Conservation (phyloP, 2,329 filamentous ascomycete species). For the Botryosphaeria dothidea region DNA sequence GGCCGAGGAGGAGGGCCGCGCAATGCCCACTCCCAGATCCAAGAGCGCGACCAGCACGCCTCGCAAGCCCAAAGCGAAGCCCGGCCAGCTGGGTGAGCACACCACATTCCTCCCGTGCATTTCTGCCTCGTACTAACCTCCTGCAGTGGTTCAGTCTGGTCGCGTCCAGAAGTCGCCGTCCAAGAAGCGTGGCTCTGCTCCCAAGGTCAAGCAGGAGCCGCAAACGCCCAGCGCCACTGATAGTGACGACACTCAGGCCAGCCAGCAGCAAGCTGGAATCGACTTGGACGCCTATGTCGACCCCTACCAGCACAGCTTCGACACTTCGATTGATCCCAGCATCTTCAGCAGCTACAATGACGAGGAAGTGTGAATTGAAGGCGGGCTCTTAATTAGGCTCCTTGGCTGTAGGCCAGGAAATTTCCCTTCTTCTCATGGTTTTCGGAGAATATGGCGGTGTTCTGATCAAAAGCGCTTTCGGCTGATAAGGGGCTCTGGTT, state of each 20-base stretch:
- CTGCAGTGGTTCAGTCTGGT: not conserved
- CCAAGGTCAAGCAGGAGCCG: slow-evolving; percentile 14
- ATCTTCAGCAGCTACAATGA: not conserved
- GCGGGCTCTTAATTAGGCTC: not conserved
- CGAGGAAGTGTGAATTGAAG: not conserved
- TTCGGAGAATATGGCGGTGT: too few relatives aligned
- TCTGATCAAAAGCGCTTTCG: too few relatives aligned
- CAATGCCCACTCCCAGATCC: slow-evolving; percentile 17
- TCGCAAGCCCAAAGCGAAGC: slow-evolving; percentile 23
- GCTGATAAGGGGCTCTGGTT: too few relatives aligned
- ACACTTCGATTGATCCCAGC: not conserved
- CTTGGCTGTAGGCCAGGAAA: not conserved
- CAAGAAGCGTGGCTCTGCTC: not conserved
- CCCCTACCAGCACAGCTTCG: not conserved
- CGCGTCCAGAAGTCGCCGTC: slow-evolving; percentile 5
- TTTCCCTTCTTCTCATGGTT: not conserved
- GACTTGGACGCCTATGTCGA: not conserved
- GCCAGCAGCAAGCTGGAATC: not conserved
- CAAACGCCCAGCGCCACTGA: not conserved
- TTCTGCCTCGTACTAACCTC: not conserved
- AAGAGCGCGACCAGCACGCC: slow-evolving; percentile 20
- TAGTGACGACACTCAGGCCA: not conserved
- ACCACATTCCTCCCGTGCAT: not conserved
- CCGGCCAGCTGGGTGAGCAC: not conserved
- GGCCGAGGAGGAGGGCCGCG: slow-evolving; percentile 20